Evolutionary conservation across 148 eudicot genomes (phyloP).

Genomic region (Silene latifolia): DNA sequence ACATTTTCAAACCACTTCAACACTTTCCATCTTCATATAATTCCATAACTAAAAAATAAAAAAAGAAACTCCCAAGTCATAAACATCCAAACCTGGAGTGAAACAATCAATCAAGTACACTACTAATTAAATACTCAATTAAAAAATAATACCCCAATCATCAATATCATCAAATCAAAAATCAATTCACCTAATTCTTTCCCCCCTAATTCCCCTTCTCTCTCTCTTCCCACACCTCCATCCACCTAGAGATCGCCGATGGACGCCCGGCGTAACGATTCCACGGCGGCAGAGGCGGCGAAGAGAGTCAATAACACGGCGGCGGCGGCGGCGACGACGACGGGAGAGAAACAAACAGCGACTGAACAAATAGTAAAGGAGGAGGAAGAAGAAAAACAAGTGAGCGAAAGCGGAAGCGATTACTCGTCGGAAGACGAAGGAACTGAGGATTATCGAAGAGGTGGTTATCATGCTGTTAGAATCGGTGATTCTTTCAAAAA

Average conservation of each 20-base stretch:
- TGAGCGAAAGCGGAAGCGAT: conserved; percentile 34
- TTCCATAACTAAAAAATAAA: too few relatives aligned
- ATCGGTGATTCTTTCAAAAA: conserved; percentile 70
- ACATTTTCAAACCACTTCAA: too few relatives aligned
- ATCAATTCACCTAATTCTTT: neutral
- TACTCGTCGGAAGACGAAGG: conserved; percentile 54
- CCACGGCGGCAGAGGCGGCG: neutral
- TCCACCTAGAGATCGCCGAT: conserved; percentile 17
- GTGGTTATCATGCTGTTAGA: conserved; percentile 76
- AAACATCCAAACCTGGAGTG: neutral
- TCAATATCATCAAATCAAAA: neutral
- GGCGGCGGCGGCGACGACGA: too few relatives aligned
- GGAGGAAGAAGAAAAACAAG: conserved; percentile 36
- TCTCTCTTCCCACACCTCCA: neutral
- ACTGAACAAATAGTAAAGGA: conserved; percentile 10
- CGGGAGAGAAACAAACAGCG: conserved; percentile 19
- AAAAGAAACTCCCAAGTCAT: neutral
- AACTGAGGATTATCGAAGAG: conserved; percentile 45
- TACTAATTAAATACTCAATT: neutral
- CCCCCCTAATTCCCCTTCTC: neutral
- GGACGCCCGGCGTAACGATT: conserved; percentile 19
- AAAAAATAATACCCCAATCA: neutral
- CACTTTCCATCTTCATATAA: too few relatives aligned
- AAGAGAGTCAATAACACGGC: too few relatives aligned
- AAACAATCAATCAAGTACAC: neutral